A percentile compares a stretch with the other conserved stretches of the same genome.
These are phyloP conservation scores for Pythium phragmiticola DNA, from an alignment of 352 stramenopile species.

Conservation along the genomic window DNA sequence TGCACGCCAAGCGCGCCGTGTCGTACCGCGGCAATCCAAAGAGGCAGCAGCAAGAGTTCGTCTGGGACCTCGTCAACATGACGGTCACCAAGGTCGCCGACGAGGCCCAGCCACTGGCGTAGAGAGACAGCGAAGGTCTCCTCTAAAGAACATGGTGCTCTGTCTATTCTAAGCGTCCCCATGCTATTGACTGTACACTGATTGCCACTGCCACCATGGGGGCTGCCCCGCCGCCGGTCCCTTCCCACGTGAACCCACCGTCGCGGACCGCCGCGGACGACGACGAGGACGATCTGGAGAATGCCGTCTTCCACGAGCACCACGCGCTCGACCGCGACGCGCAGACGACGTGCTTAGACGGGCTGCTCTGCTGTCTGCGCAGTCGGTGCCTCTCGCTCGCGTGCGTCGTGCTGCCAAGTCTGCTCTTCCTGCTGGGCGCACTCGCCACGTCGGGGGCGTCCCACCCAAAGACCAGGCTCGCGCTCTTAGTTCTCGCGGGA, in stretches of 20 bases:
- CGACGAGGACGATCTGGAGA: slow-evolving; percentile 39
- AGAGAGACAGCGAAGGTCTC: background rate
- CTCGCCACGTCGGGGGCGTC: slow-evolving; percentile 32
- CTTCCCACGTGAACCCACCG: too few species aligned
- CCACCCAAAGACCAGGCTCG: slow-evolving; percentile 27
- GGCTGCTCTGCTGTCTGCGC: slow-evolving; percentile 60
- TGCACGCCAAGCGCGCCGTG: slow-evolving; percentile 38
- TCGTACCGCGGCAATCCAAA: slow-evolving; percentile 53
- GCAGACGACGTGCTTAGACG: slow-evolving; percentile 39
- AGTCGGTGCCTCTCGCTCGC: slow-evolving; percentile 54
- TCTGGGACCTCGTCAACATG: slow-evolving; percentile 51
- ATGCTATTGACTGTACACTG: too few species aligned
- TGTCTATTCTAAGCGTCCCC: background rate
- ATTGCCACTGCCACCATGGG: background rate
- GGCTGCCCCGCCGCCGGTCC: background rate
- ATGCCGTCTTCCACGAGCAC: slow-evolving; percentile 65
- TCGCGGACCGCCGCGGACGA: slow-evolving; percentile 19
- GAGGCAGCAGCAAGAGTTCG: slow-evolving; percentile 31
- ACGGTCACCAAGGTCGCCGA: slow-evolving; percentile 26
- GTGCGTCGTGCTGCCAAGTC: slow-evolving; percentile 55
- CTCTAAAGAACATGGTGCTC: background rate
- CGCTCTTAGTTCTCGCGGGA: slow-evolving; percentile 45
- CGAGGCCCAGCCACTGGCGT: slow-evolving; percentile 4
- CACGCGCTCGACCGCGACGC: slow-evolving; percentile 34
- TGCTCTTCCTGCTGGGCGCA: slow-evolving; percentile 55